Evolutionary conservation across 345 rosid genomes (phyloP).

Genomic region (Rhodamnia argentea): DNA sequence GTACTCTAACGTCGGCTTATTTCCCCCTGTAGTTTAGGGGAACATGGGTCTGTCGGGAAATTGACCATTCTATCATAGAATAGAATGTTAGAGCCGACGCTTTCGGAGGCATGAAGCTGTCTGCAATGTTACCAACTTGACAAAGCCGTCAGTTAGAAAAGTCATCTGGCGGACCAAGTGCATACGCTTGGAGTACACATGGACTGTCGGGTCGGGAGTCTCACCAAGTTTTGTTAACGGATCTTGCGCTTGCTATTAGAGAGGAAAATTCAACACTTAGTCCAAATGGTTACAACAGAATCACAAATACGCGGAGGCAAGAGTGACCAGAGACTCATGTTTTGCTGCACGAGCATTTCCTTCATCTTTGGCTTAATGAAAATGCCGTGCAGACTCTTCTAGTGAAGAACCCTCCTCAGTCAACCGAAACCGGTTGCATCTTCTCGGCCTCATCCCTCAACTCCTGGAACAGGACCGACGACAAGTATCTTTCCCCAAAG

Average conservation of each 20-base stretch:
- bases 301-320: neutral
- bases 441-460: constrained; percentile 82
- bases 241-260: neutral
- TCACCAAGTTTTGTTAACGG: too few species aligned
- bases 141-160: too few species aligned
- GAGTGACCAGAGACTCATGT: neutral
- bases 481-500: constrained; percentile 88
- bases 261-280: neutral
- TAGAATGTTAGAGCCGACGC: too few species aligned
- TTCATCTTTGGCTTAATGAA: neutral
- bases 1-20: too few species aligned
- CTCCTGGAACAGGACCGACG: constrained; percentile 76
- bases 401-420: constrained; percentile 10
- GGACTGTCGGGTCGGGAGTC: too few species aligned
- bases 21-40: too few species aligned
- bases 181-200: too few species aligned
- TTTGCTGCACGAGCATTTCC: neutral
- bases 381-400: neutral
- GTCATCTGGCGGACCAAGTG: too few species aligned
- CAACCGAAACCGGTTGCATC: constrained; percentile 89
- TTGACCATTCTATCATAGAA: too few species aligned
- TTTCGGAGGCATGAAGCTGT: too few species aligned
- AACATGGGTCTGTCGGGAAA: too few species aligned
- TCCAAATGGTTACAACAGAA: neutral
- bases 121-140: too few species aligned